Conservation (phyloP, 371 early-diverging fungal genomes). For the Mucor irregularis region DNA sequence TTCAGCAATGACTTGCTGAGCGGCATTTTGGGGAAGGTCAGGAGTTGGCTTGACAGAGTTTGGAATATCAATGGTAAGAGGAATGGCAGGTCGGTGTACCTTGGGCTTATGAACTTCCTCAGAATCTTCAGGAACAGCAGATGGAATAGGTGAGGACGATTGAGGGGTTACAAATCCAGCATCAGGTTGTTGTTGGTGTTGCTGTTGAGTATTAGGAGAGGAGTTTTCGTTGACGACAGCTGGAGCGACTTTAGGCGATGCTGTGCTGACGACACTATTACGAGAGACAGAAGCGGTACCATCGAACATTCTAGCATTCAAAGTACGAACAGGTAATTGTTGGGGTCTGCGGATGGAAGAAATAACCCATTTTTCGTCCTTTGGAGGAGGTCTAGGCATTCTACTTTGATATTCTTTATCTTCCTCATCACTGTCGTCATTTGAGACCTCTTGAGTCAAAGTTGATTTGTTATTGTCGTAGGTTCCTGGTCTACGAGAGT, state of each 20-base stretch:
- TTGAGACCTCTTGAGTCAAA: background rate
- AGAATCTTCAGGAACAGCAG: background rate
- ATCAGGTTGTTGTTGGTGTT: background rate
- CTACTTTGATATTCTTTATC: slow-evolving; percentile 9
- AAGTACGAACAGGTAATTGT: slow-evolving; percentile 41
- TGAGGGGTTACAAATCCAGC: too few relatives aligned
- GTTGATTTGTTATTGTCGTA: background rate
- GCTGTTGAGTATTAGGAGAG: too few relatives aligned
- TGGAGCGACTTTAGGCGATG: background rate
- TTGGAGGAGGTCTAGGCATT: slow-evolving; percentile 34
- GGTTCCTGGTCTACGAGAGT: background rate
- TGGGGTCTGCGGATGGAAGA: slow-evolving; percentile 50
- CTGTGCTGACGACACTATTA: background rate
- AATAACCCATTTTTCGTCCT: slow-evolving; percentile 54
- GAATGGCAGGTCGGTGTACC: slow-evolving; percentile 29
- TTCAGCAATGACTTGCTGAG: slow-evolving; percentile 36
- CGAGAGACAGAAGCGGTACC: background rate
- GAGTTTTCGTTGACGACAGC: too few relatives aligned
- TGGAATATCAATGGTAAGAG: slow-evolving; percentile 47
- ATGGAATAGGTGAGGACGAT: background rate
- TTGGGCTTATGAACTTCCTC: slow-evolving; percentile 18
- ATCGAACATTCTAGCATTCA: slow-evolving; percentile 32
- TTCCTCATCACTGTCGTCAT: slow-evolving; percentile 21
- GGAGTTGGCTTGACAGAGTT: slow-evolving; percentile 19
- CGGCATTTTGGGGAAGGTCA: slow-evolving; percentile 17